Base-by-base conservation (phyloP, 805 yeast genomes). In the Cyberlindnera japonica region DNA sequence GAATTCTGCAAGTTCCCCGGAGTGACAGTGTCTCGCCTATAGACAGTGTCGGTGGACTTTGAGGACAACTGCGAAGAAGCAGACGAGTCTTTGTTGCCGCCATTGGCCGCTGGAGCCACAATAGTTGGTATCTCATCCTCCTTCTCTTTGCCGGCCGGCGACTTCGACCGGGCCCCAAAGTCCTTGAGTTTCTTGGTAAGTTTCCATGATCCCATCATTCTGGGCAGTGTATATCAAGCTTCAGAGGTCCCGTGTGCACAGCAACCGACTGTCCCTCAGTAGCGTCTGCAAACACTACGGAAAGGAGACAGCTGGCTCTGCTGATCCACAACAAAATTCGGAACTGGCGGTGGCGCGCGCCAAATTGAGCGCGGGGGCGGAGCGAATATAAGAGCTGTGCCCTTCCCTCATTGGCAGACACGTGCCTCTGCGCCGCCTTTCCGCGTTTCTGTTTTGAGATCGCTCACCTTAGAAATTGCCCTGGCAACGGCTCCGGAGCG, bases 181-280 rank as follows among this genome's bases (percentile, higher is more conserved):
- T 56, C 58, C 35, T 51, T 53, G 21, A 53, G 49, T 47, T 55
- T 71, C 56, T 71, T 69, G n/a, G 75, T 66, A 33, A 70, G 57
- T 40, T 69, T 71, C 74, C 74, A 69, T 3, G 52, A 45, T 40
- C 51, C 44, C 56, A 57, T 53, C 58, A 53, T 55, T 9, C 3
- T 22, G 30, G 14, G 12, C 7, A n/a, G n/a, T n/a, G n/a, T n/a
- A n/a, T n/a, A n/a, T n/a, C n/a, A n/a, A n/a, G n/a, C n/a, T n/a
- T n/a, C n/a, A n/a, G n/a, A n/a, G n/a, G n/a, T n/a, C n/a, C n/a
- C n/a, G n/a, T n/a, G n/a, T n/a, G n/a, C n/a, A n/a, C n/a, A n/a
- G n/a, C n/a, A n/a, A n/a, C n/a, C n/a, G n/a, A n/a, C n/a, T n/a
- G n/a, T n/a, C n/a, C n/a, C n/a, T n/a, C n/a, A n/a, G n/a, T n/a